A percentile compares a stretch with the other conserved stretches of the same genome.
Conservation (phyloP, 306 rosid genomes). For the Quercus aquifolioides region DNA sequence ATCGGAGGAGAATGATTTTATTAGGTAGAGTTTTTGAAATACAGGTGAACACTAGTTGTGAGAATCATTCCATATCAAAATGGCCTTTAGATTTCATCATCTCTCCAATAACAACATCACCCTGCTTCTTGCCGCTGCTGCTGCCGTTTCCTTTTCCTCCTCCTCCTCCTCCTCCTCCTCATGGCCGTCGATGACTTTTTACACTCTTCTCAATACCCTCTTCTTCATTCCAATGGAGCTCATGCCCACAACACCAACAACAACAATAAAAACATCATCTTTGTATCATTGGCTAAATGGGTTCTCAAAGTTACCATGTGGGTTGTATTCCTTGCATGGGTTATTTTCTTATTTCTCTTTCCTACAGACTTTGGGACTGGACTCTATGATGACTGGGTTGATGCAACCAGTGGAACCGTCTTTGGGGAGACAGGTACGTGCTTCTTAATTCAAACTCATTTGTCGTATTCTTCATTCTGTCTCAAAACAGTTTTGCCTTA, state of each 20-base stretch:
- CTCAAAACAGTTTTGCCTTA: not conserved
- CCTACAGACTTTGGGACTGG: conserved; percentile 33
- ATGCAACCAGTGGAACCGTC: conserved; percentile 27
- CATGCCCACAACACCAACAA: not conserved
- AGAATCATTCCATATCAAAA: not conserved
- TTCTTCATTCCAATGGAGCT: not conserved
- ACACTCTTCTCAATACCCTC: not conserved
- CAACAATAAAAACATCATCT: conserved; percentile 7
- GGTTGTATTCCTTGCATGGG: conserved; percentile 54
- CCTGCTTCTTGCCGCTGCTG: too few relatives aligned
- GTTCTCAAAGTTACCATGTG: conserved; percentile 49
- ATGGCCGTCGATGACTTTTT: not conserved
- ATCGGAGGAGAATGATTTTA: not conserved
- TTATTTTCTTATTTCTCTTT: conserved; percentile 38
- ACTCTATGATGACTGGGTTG: conserved; percentile 19
- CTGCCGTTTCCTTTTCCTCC: too few relatives aligned
- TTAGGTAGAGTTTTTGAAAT: not conserved
- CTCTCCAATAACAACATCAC: too few relatives aligned
- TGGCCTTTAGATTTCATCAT: not conserved
- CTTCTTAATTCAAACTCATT: not conserved
- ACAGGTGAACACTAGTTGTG: not conserved
- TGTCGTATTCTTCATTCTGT: not conserved
- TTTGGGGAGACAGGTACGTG: conserved; percentile 59
- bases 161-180: not conserved
- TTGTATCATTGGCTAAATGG: conserved; percentile 44